These are phyloP conservation scores for Nematocida minor DNA, from an alignment of 371 early-diverging fungal species.

Conservation along the genomic window DNA sequence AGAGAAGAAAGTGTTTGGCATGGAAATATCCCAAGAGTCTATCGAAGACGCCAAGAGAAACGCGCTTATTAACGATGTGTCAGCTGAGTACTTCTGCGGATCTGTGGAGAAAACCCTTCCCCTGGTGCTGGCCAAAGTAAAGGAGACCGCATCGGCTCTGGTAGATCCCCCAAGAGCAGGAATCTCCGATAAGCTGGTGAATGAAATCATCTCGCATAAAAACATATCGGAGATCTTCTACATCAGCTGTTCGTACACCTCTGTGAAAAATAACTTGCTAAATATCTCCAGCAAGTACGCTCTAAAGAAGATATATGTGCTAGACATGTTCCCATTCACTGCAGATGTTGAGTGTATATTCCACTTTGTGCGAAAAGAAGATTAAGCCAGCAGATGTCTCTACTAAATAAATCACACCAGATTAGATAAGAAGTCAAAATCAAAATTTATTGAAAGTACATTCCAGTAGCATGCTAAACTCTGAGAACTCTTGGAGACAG, in stretches of 20 bases:
- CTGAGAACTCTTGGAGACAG: too few relatives aligned
- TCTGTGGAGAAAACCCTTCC: conserved; percentile 66
- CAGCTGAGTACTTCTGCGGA: conserved; percentile 58
- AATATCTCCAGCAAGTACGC: conserved; percentile 65
- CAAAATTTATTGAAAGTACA: too few relatives aligned
- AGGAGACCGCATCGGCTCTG: conserved; percentile 65
- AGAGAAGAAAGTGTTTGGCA: conserved; percentile 69
- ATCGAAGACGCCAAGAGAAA: conserved; percentile 72
- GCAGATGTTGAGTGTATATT: conserved; percentile 23
- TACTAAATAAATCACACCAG: too few relatives aligned
- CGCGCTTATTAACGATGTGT: conserved; percentile 68
- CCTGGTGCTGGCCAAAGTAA: conserved; percentile 45
- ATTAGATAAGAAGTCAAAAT: too few relatives aligned
- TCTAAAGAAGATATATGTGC: conserved; percentile 11
- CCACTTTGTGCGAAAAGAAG: conserved; percentile 30
- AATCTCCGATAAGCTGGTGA: conserved; percentile 66
- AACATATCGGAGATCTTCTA: conserved; percentile 69
- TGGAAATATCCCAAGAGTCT: conserved; percentile 71
- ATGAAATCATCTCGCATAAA: conserved; percentile 67
- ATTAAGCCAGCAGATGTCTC: too few relatives aligned
- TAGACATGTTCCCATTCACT: conserved; percentile 50
- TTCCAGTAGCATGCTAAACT: too few relatives aligned
- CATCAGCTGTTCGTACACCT: conserved; percentile 71
- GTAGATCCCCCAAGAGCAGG: conserved; percentile 72
- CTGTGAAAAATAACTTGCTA: conserved; percentile 69